Evolutionary conservation across 495 filamentous ascomycete species (phyloP).

Genomic region (Hyaloscypha bicolor): DNA sequence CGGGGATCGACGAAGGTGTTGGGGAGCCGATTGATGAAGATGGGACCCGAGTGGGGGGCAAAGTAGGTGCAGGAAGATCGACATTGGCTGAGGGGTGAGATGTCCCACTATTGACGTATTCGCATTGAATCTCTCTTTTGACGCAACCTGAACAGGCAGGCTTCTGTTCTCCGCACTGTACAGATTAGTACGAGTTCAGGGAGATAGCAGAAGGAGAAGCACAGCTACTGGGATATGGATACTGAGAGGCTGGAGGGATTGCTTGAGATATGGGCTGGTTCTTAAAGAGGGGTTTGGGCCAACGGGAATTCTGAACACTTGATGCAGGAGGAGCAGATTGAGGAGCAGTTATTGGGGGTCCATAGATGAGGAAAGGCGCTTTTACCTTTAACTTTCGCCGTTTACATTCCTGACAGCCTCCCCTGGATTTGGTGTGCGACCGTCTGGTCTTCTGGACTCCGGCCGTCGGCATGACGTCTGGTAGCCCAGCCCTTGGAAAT

Average conservation of each 20-base stretch:
- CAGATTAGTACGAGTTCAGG: neutral
- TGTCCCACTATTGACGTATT: slow-evolving; percentile 5
- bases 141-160: slow-evolving; percentile 17
- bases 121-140: slow-evolving; percentile 16
- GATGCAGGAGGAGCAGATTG: no score
- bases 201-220: no score
- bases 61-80: neutral
- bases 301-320: no score
- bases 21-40: neutral
- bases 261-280: no score
- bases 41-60: neutral
- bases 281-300: no score
- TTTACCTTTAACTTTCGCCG: slow-evolving; percentile 22
- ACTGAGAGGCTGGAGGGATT: no score
- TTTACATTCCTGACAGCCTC: slow-evolving; percentile 24
- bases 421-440: slow-evolving; percentile 21
- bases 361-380: no score
- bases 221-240: no score
- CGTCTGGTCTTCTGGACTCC: slow-evolving; percentile 12
- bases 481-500: neutral
- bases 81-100: neutral
- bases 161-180: slow-evolving; percentile 13
- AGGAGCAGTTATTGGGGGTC: no score
- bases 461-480: neutral
- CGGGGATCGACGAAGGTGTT: neutral